A percentile compares a stretch with the other conserved stretches of the same genome.
Conservation (phyloP, 331 rosid species). For the Quercus phellos region DNA sequence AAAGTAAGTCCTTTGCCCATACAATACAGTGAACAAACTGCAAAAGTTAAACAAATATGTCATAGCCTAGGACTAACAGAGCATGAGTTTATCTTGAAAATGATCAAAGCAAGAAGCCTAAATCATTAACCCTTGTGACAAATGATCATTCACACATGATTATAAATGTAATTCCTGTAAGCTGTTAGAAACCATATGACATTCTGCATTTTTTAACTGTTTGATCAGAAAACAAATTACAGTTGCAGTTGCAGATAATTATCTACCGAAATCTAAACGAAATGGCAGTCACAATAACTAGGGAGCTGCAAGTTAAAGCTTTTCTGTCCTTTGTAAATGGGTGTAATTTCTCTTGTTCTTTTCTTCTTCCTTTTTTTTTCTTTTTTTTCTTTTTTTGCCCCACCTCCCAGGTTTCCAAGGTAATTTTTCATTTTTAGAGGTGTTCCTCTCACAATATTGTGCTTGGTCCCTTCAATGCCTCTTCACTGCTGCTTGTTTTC, state of each 20-base stretch:
- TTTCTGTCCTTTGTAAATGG: neutral
- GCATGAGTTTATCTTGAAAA: neutral
- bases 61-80: conserved; percentile 1
- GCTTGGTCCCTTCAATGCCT: neutral
- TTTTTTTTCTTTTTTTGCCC: neutral
- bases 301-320: neutral
- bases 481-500: neutral
- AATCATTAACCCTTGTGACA: neutral
- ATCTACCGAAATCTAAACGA: neutral
- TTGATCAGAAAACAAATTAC: neutral
- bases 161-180: neutral
- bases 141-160: neutral
- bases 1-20: conserved; percentile 96
- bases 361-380: neutral
- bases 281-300: neutral
- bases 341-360: neutral
- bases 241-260: neutral
- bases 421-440: neutral
- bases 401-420: neutral
- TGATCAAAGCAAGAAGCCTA: neutral
- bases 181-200: neutral
- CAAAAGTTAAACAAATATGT: conserved; percentile 18
- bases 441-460: neutral
- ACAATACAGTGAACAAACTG: conserved; percentile 99
- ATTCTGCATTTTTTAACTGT: neutral